Conservation (phyloP, 2,329 filamentous ascomycete genomes). For the Colletotrichum cordylinicola region DNA sequence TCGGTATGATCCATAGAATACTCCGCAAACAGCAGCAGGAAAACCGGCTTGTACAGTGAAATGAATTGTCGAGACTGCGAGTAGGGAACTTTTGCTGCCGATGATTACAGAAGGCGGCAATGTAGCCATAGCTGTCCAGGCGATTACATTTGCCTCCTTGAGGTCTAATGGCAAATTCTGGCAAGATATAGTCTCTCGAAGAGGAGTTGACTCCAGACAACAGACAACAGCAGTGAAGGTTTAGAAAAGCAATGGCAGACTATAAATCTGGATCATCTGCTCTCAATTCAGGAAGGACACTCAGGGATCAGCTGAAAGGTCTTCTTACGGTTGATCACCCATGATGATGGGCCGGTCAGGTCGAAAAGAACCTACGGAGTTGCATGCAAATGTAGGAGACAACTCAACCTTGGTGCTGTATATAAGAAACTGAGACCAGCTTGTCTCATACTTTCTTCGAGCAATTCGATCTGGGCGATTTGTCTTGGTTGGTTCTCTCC, state of each 20-base stretch:
- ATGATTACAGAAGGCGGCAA: too few species aligned
- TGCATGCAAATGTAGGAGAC: too few species aligned
- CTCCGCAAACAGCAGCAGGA: neutral
- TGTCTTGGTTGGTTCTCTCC: too few species aligned
- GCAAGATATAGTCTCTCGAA: neutral
- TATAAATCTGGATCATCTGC: neutral
- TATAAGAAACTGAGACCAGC: too few species aligned
- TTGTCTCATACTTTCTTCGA: too few species aligned
- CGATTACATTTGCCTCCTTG: neutral
- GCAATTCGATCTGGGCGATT: too few species aligned
- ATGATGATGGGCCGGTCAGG: fast-evolving
- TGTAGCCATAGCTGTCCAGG: too few species aligned
- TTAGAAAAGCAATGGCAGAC: neutral
- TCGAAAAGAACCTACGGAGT: too few species aligned
- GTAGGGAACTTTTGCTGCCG: neutral
- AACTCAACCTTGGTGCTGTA: too few species aligned
- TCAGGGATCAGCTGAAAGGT: neutral
- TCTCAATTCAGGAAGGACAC: fast-evolving
- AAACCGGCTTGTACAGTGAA: neutral
- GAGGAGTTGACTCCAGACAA: neutral
- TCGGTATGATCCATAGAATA: neutral
- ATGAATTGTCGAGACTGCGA: neutral
- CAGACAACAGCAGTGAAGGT: neutral
- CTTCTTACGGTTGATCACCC: too few species aligned
- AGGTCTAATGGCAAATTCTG: neutral